Evolutionary conservation across 345 rosid species (phyloP), one percentile per base, ranked within the genome.

Genomic region (Microthlaspi erraticum): DNA sequence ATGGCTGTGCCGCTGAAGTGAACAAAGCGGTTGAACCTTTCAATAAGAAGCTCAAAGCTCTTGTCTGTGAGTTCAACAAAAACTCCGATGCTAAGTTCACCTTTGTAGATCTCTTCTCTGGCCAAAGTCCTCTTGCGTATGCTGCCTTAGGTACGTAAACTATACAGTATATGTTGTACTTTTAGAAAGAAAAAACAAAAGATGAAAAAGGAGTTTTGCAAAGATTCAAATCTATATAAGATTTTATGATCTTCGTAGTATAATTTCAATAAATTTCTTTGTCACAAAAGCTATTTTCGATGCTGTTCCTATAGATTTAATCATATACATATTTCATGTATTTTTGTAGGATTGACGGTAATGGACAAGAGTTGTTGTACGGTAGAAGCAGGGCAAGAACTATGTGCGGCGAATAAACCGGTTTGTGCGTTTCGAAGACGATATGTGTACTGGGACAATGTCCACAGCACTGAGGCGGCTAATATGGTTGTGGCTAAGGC

Each of bases 11-110:
- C 2, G 68, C 68, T 2, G 18, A 50, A 8, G 44, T 72, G 14
- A 79, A 81, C 74, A 29, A 29, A 0, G 82, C 82, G 1, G 75
- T 68, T 4, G 46, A 43, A 38, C 60, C 81, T 17, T 82, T 85
- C 39, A 79, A 85, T 50, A 17, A 1, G 6, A 76, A 33, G 8
- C 83, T 81, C 16, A 42, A 7, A 58, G 43, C 64, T 26, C 76
- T 79, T 0, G 86, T 82, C 14, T 57, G 48, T 13, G 76, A 75
- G 0, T 65, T 77, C 39, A 85, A 77, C 41, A 43, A 4, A 38
- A 57, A 75, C 31, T 67, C 20, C 3, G 74, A 48, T 60, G 76
- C 79, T 26, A 79, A 62, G 55, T 74, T 82, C 36, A 81, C 78
- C 5, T 81, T 29, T 23, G 60, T 82, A 1, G 76, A 82, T 60